A percentile compares a stretch with the other conserved stretches of the same genome.
phyloP scores from a whole-genome alignment of 176 grass and related monocot genomes.

The Carex parvula region DNA sequence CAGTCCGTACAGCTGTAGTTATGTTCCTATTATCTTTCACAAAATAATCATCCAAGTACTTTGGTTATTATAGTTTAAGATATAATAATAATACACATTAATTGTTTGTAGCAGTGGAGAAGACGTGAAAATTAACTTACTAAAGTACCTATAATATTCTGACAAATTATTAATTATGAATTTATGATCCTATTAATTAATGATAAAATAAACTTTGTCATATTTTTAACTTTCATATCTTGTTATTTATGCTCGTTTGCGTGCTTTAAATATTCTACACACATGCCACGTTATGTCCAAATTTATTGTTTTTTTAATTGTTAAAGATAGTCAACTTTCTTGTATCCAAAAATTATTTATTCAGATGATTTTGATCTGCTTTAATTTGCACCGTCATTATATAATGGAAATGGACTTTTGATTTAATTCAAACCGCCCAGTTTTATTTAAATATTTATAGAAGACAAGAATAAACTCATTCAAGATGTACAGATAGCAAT shows the following conservation, averaged over 20 bases:
- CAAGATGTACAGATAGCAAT: no score
- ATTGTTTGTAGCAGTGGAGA: neutral
- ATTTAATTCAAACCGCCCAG: neutral
- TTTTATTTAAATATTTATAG: neutral
- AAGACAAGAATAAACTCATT: no score
- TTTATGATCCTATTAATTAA: neutral
- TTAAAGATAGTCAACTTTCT: neutral
- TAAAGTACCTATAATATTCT: neutral
- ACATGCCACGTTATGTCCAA: neutral
- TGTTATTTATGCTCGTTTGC: neutral
- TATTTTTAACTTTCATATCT: neutral
- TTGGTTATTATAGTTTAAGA: neutral
- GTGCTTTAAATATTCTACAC: neutral
- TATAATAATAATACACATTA: neutral
- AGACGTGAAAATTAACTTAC: neutral
- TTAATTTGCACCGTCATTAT: neutral
- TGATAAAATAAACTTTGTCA: neutral
- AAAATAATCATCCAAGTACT: neutral
- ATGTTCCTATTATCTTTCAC: neutral
- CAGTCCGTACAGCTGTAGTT: neutral
- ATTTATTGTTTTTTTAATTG: neutral
- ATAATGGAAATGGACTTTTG: neutral
- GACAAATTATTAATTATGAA: neutral
- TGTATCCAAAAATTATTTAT: neutral
- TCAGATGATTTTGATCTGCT: neutral